Evolutionary conservation across 2,329 filamentous ascomycete genomes (phyloP).

Genomic region (Talaromyces sp.): DNA sequence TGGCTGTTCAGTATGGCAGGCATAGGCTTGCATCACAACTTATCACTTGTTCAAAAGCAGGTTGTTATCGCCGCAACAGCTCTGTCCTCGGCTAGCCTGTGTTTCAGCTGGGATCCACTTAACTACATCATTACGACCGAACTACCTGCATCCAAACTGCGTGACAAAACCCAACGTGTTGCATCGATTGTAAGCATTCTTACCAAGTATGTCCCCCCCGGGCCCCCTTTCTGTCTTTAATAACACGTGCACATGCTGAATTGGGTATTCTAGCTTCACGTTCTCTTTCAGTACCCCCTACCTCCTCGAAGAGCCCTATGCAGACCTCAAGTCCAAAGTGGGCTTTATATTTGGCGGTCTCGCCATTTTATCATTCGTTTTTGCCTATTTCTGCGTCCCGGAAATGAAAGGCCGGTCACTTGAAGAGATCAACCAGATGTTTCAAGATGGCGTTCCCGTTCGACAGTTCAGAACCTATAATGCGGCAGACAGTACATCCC

Average conservation of each 20-base stretch:
- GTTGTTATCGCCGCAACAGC: slow-evolving; percentile 31
- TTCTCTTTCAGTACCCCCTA: slow-evolving; percentile 37
- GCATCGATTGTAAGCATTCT: slow-evolving; percentile 27
- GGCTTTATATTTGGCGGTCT: slow-evolving; percentile 33
- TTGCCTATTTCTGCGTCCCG: slow-evolving; percentile 24
- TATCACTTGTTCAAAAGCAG: slow-evolving; percentile 15
- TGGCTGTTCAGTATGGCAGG: slow-evolving; percentile 35
- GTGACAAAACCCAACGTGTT: slow-evolving; percentile 26
- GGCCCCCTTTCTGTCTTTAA: background rate
- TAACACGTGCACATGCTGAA: background rate
- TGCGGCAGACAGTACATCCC: background rate
- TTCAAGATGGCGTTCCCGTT: slow-evolving; percentile 17
- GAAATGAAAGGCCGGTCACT: slow-evolving; percentile 29
- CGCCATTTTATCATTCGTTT: slow-evolving; percentile 16
- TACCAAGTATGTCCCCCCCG: slow-evolving; percentile 20
- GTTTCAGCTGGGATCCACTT: slow-evolving; percentile 31
- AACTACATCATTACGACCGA: slow-evolving; percentile 35
- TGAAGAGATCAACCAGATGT: slow-evolving; percentile 28
- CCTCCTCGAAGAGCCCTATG: slow-evolving; percentile 32
- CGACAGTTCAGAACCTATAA: slow-evolving; percentile 17
- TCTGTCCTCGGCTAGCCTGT: slow-evolving; percentile 26
- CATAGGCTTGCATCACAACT: slow-evolving; percentile 24
- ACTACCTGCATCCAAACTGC: slow-evolving; percentile 24
- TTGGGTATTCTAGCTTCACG: slow-evolving; percentile 11
- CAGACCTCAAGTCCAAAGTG: slow-evolving; percentile 31